Percentiles rank a stretch among this genome's conserved stretches.
Evolutionary conservation across 805 yeast genomes (phyloP).

Genomic region (Candida ponderosae): DNA sequence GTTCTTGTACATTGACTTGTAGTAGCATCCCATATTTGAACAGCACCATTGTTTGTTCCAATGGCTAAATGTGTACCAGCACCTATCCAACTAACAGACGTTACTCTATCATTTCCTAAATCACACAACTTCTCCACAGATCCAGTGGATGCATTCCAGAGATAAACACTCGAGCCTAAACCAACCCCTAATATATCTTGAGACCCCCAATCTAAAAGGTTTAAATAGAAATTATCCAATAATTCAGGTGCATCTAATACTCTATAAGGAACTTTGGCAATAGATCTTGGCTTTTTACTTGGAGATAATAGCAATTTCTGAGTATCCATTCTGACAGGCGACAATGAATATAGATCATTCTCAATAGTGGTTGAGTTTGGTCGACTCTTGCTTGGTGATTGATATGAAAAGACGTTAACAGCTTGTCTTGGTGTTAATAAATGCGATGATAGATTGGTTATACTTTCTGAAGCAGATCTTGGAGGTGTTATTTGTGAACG

Average conservation of each 20-base stretch:
- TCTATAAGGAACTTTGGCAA: slow-evolving; percentile 82
- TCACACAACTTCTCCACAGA: slow-evolving; percentile 77
- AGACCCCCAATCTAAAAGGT: slow-evolving; percentile 92
- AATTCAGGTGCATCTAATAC: slow-evolving; percentile 95
- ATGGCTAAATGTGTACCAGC: slow-evolving; percentile 92
- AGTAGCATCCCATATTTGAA: slow-evolving; percentile 92
- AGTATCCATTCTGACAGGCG: slow-evolving; percentile 86
- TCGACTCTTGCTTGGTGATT: slow-evolving; percentile 58
- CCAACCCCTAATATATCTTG: slow-evolving; percentile 88
- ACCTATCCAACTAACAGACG: slow-evolving; percentile 89
- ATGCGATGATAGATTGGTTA: not conserved
- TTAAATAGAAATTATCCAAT: slow-evolving; percentile 88
- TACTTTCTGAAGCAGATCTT: slow-evolving; percentile 16
- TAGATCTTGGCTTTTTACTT: slow-evolving; percentile 66
- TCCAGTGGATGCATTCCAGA: slow-evolving; percentile 86
- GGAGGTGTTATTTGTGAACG: slow-evolving; percentile 22
- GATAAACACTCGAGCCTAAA: slow-evolving; percentile 75
- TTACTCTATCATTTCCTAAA: slow-evolving; percentile 62
- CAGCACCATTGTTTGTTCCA: slow-evolving; percentile 80
- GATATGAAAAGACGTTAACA: slow-evolving; percentile 66
- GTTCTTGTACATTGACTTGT: slow-evolving; percentile 77
- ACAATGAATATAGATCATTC: slow-evolving; percentile 68
- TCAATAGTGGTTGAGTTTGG: slow-evolving; percentile 55
- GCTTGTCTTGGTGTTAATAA: slow-evolving; percentile 29
- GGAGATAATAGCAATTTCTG: slow-evolving; percentile 78